Evolutionary conservation across 371 early-diverging fungal genomes (phyloP).

Genomic region (Rhizopus delemar): DNA sequence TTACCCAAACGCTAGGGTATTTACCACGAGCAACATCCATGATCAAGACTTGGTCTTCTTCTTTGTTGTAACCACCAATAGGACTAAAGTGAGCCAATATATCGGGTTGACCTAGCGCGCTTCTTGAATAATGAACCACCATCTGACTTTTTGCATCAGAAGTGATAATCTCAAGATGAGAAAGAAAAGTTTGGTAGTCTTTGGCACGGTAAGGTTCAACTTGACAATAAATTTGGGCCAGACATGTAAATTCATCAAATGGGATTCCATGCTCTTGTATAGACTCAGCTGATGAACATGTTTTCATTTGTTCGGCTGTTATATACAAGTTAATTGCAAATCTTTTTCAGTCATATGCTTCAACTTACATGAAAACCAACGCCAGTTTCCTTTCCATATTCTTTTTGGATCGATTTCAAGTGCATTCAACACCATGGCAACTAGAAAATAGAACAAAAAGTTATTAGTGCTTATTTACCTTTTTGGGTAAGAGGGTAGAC

Average conservation of each 20-base stretch:
- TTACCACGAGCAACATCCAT: constrained; percentile 75
- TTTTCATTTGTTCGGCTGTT: constrained; percentile 80
- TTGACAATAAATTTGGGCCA: constrained; percentile 80
- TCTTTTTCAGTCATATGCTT: neutral
- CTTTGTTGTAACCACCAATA: constrained; percentile 67
- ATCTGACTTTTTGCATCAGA: constrained; percentile 71
- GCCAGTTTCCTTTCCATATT: constrained; percentile 92
- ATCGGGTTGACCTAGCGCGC: constrained; percentile 77
- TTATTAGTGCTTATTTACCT: neutral
- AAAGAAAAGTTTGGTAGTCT: constrained; percentile 68
- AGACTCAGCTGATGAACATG: constrained; percentile 72
- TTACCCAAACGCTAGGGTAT: constrained; percentile 83
- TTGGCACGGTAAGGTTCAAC: constrained; percentile 68
- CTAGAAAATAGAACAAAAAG: constrained; percentile 18
- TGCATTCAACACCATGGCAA: constrained; percentile 91
- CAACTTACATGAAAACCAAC: constrained; percentile 64
- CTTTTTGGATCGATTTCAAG: constrained; percentile 89
- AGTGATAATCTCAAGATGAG: constrained; percentile 67
- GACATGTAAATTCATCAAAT: constrained; percentile 82
- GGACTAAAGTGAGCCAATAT: constrained; percentile 56
- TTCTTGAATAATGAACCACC: constrained; percentile 82
- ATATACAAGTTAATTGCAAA: neutral
- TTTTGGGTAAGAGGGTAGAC: constrained; percentile 10
- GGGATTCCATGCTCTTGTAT: constrained; percentile 80
- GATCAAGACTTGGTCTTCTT: constrained; percentile 69